Conservation (phyloP, 2,329 filamentous ascomycete genomes). For the Alternaria consortialis region DNA sequence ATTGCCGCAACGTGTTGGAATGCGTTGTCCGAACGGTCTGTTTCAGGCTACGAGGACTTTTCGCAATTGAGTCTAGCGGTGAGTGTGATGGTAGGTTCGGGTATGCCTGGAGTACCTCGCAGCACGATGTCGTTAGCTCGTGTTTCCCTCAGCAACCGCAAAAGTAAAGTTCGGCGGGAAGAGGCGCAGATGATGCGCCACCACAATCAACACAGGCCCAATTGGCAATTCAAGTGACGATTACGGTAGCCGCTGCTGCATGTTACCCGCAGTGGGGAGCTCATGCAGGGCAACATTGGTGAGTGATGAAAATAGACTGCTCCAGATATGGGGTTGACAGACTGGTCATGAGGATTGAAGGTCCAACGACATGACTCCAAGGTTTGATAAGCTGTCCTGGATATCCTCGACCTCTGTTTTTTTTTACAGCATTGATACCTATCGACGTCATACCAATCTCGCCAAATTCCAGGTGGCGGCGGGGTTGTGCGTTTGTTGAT, state of each 20-base stretch:
- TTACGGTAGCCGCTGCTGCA: conserved; percentile 13
- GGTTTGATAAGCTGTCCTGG: not conserved
- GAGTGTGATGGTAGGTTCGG: not conserved
- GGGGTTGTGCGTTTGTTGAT: conserved; percentile 38
- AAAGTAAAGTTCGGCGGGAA: conserved; percentile 12
- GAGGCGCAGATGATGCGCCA: conserved; percentile 6
- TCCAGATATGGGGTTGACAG: conserved; percentile 13
- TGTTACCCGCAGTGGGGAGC: conserved; percentile 14
- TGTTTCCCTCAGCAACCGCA: conserved; percentile 13
- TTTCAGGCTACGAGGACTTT: conserved; percentile 1
- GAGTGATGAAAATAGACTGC: conserved; percentile 11
- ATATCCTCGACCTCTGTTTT: conserved; percentile 7
- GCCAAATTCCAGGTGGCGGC: conserved; percentile 25
- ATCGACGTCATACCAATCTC: conserved; percentile 15
- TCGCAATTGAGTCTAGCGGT: conserved; percentile 1
- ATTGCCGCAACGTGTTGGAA: not conserved
- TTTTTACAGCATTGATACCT: conserved; percentile 5
- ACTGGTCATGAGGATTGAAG: not conserved
- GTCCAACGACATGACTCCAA: conserved; percentile 3
- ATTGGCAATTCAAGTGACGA: conserved; percentile 10
- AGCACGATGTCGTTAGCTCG: conserved; percentile 4
- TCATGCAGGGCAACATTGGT: conserved; percentile 19
- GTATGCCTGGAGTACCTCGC: conserved; percentile 1
- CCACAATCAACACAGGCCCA: conserved; percentile 3
- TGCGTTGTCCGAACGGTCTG: conserved; percentile 3